Base-by-base conservation (phyloP, 257 asterid species). In the Orobanche coerulescens region DNA sequence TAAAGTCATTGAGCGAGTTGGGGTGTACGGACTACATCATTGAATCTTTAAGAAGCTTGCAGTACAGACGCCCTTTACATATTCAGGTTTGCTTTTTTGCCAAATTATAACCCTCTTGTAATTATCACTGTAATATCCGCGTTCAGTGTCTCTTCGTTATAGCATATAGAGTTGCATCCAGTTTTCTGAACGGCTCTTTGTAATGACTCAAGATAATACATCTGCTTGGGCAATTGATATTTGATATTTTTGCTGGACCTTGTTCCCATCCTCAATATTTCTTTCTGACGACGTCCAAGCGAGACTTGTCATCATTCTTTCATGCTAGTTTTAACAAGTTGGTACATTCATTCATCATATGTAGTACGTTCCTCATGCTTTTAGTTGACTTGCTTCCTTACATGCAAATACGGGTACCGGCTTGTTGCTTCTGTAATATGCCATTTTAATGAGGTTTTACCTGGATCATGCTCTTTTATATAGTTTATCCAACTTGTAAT, bases 11-110 rank as follows among this genome's bases (percentile, higher is more conserved):
- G 65, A 75, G 67, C 61, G 97, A 92, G 64, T 61, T 92, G 79
- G 98, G 95, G 8, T 92, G 87, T 75, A 68, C 78, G 61, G 95
- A 86, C 51, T 74, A 73, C 65, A 58, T 92, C 69, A 78, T 80
- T 61, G 85, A 92, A 70, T 63, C 91, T 56, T 75, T 92, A 71
- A 78, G 77, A 75, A 78, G 67, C 58, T 77, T 82, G 73, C 82
- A 73, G 69, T 88, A 75, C 73, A 28, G 49, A 39, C 95, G 86
- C 23, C 97, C 98, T 69, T 88, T 97, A 14, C 87, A 88, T 75
- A 81, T 92, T 72, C 98, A 92, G 98, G 98, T 70, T 23, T 12
- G 25, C 30, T 43, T 25, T n/a, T 40, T 5, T 44, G 47, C n/a
- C 20, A 19, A 16, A 31, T 8, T 39, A 46, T 62, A 20, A 18